Base-by-base conservation (phyloP, 371 early-diverging fungal species). In the Capniomyces stellatus region DNA sequence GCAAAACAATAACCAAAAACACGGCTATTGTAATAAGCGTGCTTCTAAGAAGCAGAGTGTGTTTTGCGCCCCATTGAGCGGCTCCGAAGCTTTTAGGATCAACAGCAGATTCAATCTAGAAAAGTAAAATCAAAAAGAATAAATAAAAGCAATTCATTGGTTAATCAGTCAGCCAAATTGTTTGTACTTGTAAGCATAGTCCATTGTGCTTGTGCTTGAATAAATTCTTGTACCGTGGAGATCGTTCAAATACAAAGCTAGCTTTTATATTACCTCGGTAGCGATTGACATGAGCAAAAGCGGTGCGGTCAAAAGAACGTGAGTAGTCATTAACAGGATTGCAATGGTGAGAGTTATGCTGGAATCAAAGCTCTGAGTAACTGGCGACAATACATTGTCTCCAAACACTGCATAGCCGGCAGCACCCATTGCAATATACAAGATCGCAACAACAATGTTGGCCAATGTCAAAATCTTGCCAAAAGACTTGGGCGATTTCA, bases 321-420 rank as follows among this genome's bases (percentile, higher is more conserved):
- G 52, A 23, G 28, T 12, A 4, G 52, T n/a, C 13, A 52, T 52
- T 22, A 52, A 30, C 3, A 52, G 8, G 47, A 82, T 76, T 21
- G 87, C 79, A 30, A 77, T 63, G 6, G 70, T 76, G 8, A 78
- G 69, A 23, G 77, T 66, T 24, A 74, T 69, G 22, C 81, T 84
- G 3, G 63, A 56, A 10, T 84, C 83, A 28, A 92, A 68, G 54
- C 74, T 82, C 58, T 75, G 62, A 58, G 85, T 78, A 44, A 90
- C 78, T 23, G 90, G 90, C 3, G 78, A 81, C 39, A 61, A 46
- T 22, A 82, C 81, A 12, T 29, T 29, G 31, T 70, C 64, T 43
- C 91, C 93, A 61, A 86, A 92, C 29, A 85, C 76, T 31, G 75
- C 76, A 52, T 92, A 92, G 23, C 87, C 89, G 18, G 83, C 71